Evolutionary conservation across 2,329 filamentous ascomycete species (phyloP).

Genomic region (Alternaria consortialis): DNA sequence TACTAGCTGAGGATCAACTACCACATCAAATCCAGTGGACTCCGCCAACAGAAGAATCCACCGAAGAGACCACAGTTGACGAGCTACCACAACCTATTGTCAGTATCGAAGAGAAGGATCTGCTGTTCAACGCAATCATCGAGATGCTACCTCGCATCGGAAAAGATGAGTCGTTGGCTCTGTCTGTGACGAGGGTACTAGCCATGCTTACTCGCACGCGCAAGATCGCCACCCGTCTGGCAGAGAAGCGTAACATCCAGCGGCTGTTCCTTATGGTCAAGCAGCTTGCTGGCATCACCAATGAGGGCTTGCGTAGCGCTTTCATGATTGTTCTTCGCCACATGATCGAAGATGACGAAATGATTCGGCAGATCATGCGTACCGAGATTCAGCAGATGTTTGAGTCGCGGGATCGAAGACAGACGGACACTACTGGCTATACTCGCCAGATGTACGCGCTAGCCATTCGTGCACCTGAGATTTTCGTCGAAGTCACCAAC

Average conservation of each 20-base stretch:
- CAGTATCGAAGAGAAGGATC: slow-evolving; percentile 69
- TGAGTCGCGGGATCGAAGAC: slow-evolving; percentile 60
- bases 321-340: slow-evolving; percentile 91
- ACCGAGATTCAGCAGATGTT: slow-evolving; percentile 86
- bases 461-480: slow-evolving; percentile 79
- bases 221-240: slow-evolving; percentile 75
- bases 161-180: slow-evolving; percentile 84
- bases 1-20: slow-evolving; percentile 88
- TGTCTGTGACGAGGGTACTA: slow-evolving; percentile 83
- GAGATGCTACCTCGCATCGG: slow-evolving; percentile 85
- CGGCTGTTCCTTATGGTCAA: slow-evolving; percentile 94
- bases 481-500: slow-evolving; percentile 88
- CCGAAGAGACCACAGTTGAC: slow-evolving; percentile 64
- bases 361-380: slow-evolving; percentile 88
- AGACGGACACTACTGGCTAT: slow-evolving; percentile 75
- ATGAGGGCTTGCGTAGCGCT: slow-evolving; percentile 75
- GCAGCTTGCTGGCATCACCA: slow-evolving; percentile 82
- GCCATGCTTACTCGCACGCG: slow-evolving; percentile 87
- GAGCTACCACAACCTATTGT: slow-evolving; percentile 70
- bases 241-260: slow-evolving; percentile 88
- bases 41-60: slow-evolving; percentile 58
- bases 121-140: slow-evolving; percentile 79
- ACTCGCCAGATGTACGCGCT: slow-evolving; percentile 80
- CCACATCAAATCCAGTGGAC: slow-evolving; percentile 79
- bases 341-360: slow-evolving; percentile 92